Conservation (phyloP, 2,329 filamentous ascomycete genomes). For the Botrytis medusae region DNA sequence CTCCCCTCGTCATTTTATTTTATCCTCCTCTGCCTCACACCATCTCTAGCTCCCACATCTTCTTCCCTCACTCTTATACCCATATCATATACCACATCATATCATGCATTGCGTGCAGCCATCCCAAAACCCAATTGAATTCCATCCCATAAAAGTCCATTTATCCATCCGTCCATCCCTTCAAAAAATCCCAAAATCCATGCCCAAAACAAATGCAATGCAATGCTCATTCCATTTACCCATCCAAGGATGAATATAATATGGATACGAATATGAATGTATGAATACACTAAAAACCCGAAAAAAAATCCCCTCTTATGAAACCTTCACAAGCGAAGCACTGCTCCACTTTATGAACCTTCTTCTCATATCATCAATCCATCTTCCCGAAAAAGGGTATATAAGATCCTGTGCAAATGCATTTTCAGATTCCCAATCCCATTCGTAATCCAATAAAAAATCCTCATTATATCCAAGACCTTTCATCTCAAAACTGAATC, state of each 20-base stretch:
- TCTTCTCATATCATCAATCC: conserved; percentile 8
- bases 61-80: background rate
- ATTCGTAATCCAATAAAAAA: background rate
- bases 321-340: conserved; percentile 1
- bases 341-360: background rate
- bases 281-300: background rate
- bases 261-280: background rate
- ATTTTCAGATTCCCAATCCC: background rate
- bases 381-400: background rate
- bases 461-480: conserved; percentile 1
- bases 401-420: conserved; percentile 1
- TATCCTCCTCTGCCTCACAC: background rate
- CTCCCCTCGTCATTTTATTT: background rate
- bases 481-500: background rate
- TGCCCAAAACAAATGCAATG: conserved; percentile 7
- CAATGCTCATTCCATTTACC: background rate
- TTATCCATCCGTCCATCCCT: background rate
- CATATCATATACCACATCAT: conserved; percentile 2
- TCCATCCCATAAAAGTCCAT: background rate
- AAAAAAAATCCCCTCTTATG: background rate
- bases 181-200: background rate
- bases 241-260: background rate
- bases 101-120: background rate
- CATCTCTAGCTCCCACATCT: background rate
- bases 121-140: background rate